Evolutionary conservation across 1,284 basidiomycete genomes (phyloP).

Genomic region (Sanghuangporus baumii): DNA sequence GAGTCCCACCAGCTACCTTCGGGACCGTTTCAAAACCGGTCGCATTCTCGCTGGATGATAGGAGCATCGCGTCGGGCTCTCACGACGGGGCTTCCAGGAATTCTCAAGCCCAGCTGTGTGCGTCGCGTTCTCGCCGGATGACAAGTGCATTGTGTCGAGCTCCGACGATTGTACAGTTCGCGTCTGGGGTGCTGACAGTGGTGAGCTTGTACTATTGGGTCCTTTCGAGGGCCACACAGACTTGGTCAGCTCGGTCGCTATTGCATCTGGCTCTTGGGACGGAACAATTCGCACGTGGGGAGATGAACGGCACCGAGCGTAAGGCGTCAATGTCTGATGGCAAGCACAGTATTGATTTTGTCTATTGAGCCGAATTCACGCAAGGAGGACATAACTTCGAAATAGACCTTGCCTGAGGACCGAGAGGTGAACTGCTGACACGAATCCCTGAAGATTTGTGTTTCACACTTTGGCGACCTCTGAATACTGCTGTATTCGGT

Average conservation of each 20-base stretch:
- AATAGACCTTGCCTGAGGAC: neutral
- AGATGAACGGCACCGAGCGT: neutral
- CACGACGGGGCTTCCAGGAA: neutral
- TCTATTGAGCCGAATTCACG: neutral
- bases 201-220: neutral
- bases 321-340: too few relatives aligned
- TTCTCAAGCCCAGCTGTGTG: neutral
- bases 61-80: neutral
- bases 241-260: neutral
- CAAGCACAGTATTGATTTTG: too few relatives aligned
- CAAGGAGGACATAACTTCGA: too few relatives aligned
- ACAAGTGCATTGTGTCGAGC: too few relatives aligned
- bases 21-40: too few relatives aligned
- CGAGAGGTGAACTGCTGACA: neutral
- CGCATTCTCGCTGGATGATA: neutral
- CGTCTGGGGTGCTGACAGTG: neutral
- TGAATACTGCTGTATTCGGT: neutral
- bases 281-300: neutral
- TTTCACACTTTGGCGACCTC: neutral
- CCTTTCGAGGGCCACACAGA: neutral
- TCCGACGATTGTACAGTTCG: neutral
- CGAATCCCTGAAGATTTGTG: neutral
- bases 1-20: neutral
- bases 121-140: slow-evolving; percentile 2
- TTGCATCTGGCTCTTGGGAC: too few relatives aligned